phyloP scores from a whole-genome alignment of 1,284 basidiomycete genomes.

The Phlebopus sp. region DNA sequence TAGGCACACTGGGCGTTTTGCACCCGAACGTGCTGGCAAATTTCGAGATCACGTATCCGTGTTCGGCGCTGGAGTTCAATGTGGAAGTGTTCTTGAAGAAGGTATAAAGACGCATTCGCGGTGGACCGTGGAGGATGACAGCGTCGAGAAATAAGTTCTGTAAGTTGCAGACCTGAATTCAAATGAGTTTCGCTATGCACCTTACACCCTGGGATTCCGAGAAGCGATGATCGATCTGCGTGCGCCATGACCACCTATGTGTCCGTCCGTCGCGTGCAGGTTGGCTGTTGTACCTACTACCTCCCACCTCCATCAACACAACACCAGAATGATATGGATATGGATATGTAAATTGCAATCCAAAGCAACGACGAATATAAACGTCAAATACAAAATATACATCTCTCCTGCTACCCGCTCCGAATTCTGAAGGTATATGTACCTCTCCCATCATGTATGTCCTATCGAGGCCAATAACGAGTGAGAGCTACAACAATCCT shows the following conservation, averaged over 20 bases:
- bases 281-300: too few species aligned
- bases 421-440: neutral
- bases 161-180: neutral
- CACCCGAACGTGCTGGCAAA: conserved; percentile 89
- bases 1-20: conserved; percentile 85
- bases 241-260: too few species aligned
- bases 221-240: too few species aligned
- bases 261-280: too few species aligned
- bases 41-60: conserved; percentile 95
- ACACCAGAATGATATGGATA: too few species aligned
- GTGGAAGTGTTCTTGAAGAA: conserved; percentile 88
- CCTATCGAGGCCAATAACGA: too few species aligned
- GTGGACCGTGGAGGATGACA: neutral
- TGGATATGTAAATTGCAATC: neutral
- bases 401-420: neutral
- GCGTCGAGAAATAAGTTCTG: neutral
- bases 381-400: conserved; percentile 12
- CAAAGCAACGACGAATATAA: conserved; percentile 18
- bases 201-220: too few species aligned
- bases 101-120: conserved; percentile 42
- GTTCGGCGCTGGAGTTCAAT: conserved; percentile 92
- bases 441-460: neutral
- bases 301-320: too few species aligned
- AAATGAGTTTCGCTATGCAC: too few species aligned
- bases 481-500: conserved; percentile 49